These are phyloP conservation scores for Paraglomus brasilianum DNA, from an alignment of 192 early-diverging fungal species.

Conservation along the genomic window DNA sequence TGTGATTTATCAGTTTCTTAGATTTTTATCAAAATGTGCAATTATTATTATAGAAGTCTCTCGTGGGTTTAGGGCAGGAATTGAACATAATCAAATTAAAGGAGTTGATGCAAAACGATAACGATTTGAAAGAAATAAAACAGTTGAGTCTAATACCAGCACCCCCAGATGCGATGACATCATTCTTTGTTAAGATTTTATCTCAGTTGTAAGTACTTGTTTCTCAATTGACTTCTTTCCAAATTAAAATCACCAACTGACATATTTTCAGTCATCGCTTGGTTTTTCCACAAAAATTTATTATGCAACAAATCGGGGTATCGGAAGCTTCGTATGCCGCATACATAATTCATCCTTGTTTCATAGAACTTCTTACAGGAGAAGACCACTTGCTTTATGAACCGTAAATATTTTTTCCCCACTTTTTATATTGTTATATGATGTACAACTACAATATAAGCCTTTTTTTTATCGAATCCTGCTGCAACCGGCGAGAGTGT, in stretches of 20 bases:
- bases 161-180: not conserved
- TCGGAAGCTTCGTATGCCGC: constrained; percentile 24
- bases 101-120: constrained; percentile 15
- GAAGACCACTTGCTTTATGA: constrained; percentile 19
- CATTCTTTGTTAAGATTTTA: constrained; percentile 24
- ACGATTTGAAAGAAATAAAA: constrained; percentile 18
- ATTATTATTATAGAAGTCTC: constrained; percentile 28
- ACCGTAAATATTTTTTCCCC: not conserved
- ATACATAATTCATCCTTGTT: constrained; percentile 27
- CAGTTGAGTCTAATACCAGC: constrained; percentile 14
- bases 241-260: constrained; percentile 19
- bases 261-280: constrained; percentile 17
- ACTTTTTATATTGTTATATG: constrained; percentile 4
- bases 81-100: constrained; percentile 27
- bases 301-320: constrained; percentile 18
- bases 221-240: constrained; percentile 11
- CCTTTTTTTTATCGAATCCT: too few relatives aligned
- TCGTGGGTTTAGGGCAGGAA: constrained; percentile 1
- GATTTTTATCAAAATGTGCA: constrained; percentile 25
- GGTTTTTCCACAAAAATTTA: constrained; percentile 23
- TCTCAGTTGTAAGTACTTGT: constrained; percentile 24
- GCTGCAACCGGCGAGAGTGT: too few relatives aligned
- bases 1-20: not conserved
- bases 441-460: constrained; percentile 3
- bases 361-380: constrained; percentile 25